A percentile compares a stretch with the other conserved stretches of the same genome.
phyloP scores from a whole-genome alignment of 2,329 filamentous ascomycete species.

The Hawksworthiomyces lignivorus region DNA sequence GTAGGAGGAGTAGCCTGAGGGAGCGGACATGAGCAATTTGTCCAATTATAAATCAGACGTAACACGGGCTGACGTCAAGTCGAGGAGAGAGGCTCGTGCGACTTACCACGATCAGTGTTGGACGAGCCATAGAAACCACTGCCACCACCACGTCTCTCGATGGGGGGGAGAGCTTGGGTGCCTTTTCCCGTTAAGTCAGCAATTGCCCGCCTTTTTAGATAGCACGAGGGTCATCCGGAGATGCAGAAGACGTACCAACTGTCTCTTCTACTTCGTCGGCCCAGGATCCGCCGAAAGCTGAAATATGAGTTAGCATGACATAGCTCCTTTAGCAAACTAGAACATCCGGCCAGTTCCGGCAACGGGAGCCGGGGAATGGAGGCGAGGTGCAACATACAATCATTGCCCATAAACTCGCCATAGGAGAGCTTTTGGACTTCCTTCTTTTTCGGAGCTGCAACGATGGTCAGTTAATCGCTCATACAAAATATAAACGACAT shows the following conservation, averaged over 20 bases:
- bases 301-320: slow-evolving; percentile 1
- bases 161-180: slow-evolving; percentile 48
- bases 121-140: slow-evolving; percentile 19
- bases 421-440: slow-evolving; percentile 96
- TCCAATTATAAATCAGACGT: too few species aligned
- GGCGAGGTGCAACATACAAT: slow-evolving; percentile 57
- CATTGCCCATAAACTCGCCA: slow-evolving; percentile 87
- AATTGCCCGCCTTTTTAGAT: too few species aligned
- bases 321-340: too few species aligned
- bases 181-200: too few species aligned
- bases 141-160: slow-evolving; percentile 35
- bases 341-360: too few species aligned
- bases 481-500: too few species aligned
- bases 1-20: slow-evolving; percentile 35
- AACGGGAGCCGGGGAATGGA: slow-evolving; percentile 7
- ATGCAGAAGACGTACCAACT: slow-evolving; percentile 50
- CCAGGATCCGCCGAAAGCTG: slow-evolving; percentile 71
- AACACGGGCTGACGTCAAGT: too few species aligned
- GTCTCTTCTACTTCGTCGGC: slow-evolving; percentile 97
- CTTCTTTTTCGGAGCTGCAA: slow-evolving; percentile 81
- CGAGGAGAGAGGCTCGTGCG: neutral
- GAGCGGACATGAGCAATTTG: neutral
- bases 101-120: slow-evolving; percentile 15
- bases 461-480: slow-evolving; percentile 19
- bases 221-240: too few species aligned